A percentile compares a stretch with the other conserved stretches of the same genome.
phyloP scores from a whole-genome alignment of 1,284 basidiomycete genomes.

The Golubevia sp. region DNA sequence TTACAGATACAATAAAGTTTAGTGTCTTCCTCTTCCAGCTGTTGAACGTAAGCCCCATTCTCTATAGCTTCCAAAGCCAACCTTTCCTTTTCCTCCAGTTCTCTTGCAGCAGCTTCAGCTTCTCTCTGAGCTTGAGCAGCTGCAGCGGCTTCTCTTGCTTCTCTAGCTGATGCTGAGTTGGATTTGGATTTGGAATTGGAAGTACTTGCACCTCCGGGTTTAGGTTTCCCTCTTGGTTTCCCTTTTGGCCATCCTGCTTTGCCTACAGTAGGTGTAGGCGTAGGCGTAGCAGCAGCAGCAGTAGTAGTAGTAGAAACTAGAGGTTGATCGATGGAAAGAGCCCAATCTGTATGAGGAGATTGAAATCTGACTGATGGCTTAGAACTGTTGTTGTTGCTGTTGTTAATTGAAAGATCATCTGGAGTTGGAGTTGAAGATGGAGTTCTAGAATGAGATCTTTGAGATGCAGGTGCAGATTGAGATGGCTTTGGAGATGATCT shows the following conservation, averaged over 20 bases:
- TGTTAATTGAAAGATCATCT: too few relatives aligned
- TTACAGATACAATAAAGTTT: slow-evolving; percentile 37
- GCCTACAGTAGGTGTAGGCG: not conserved
- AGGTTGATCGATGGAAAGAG: not conserved
- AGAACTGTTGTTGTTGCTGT: too few relatives aligned
- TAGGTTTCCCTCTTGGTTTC: not conserved
- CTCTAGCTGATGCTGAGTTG: not conserved
- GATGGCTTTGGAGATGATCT: too few relatives aligned
- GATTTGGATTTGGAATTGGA: not conserved
- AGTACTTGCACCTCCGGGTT: not conserved
- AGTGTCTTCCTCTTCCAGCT: slow-evolving; percentile 29
- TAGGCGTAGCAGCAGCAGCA: not conserved
- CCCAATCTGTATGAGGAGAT: not conserved
- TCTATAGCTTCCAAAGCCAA: not conserved
- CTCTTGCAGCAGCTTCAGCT: not conserved
- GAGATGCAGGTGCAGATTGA: too few relatives aligned
- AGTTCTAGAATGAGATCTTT: too few relatives aligned
- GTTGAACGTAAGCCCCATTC: slow-evolving; percentile 3
- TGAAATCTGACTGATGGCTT: too few relatives aligned
- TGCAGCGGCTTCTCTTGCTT: not conserved
- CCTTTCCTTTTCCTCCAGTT: not conserved
- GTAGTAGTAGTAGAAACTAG: not conserved
- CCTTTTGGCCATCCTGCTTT: not conserved
- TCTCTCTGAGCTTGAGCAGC: not conserved
- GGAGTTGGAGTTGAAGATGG: too few relatives aligned